phyloP scores from a whole-genome alignment of 148 eudicot genomes.

The Vaccinium darrowii region DNA sequence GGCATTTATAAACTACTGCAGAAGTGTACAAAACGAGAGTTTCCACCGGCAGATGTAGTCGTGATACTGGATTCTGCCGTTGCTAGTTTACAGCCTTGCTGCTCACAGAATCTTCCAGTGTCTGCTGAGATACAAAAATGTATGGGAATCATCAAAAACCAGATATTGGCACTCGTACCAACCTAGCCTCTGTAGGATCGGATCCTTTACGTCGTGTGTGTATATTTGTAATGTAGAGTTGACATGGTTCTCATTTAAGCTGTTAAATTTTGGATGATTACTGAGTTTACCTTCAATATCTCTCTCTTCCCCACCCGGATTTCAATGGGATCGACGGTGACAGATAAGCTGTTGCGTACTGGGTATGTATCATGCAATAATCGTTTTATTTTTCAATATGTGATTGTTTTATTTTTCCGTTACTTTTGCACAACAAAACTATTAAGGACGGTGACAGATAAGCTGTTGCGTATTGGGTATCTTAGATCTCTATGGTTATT shows the following conservation, averaged over 20 bases:
- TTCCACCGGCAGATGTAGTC: constrained; percentile 90
- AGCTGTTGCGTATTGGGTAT: no score
- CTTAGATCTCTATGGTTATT: no score
- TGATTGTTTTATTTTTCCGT: background rate
- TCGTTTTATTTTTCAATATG: background rate
- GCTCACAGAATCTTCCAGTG: constrained; percentile 67
- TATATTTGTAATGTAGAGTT: constrained; percentile 8
- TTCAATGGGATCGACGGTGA: background rate
- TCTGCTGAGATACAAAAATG: constrained; percentile 87
- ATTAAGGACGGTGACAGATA: no score
- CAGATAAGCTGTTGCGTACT: background rate
- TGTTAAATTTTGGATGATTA: constrained; percentile 15
- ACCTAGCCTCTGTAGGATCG: constrained; percentile 30
- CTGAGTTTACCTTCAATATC: background rate
- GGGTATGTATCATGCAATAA: background rate
- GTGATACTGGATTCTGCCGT: constrained; percentile 80
- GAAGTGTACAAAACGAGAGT: constrained; percentile 92
- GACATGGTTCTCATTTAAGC: background rate
- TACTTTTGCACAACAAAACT: background rate
- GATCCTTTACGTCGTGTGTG: background rate
- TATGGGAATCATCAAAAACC: constrained; percentile 86
- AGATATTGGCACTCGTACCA: constrained; percentile 88
- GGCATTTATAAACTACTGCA: constrained; percentile 35
- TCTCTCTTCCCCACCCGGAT: background rate
- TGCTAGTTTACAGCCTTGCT: constrained; percentile 68